Conservation (phyloP, 169 alveolate species). For the Plasmodium gaboni region DNA sequence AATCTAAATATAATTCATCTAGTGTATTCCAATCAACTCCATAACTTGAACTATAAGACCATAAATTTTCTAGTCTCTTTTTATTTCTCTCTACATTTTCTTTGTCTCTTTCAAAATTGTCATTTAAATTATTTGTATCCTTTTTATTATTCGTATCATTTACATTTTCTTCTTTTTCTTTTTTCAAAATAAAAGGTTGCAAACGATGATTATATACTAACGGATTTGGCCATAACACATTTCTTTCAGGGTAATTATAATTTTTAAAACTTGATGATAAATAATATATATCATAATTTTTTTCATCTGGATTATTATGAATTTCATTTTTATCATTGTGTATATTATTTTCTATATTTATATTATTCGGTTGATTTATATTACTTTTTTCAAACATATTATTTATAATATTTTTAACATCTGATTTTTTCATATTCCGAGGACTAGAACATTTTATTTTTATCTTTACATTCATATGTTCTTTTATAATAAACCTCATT, state of each 20-base stretch:
- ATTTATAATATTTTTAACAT: constrained; percentile 57
- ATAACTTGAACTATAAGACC: constrained; percentile 82
- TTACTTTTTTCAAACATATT: constrained; percentile 26
- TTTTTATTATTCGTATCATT: neutral
- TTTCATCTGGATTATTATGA: neutral
- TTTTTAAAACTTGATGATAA: constrained; percentile 26
- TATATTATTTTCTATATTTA: neutral
- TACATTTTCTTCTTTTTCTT: constrained; percentile 10
- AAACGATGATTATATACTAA: constrained; percentile 68
- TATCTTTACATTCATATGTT: constrained; percentile 77
- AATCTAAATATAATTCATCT: constrained; percentile 80
- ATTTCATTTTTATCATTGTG: neutral
- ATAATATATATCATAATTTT: constrained; percentile 9
- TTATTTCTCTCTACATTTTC: constrained; percentile 31
- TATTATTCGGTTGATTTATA: neutral
- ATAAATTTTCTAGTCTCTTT: constrained; percentile 75
- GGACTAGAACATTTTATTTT: constrained; percentile 81
- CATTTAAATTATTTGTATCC: neutral
- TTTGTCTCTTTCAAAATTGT: constrained; percentile 36
- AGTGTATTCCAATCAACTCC: constrained; percentile 85
- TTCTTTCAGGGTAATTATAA: constrained; percentile 61
- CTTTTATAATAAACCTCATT: constrained; percentile 75
- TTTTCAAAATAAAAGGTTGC: constrained; percentile 56
- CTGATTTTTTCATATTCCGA: constrained; percentile 65
- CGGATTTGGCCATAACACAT: constrained; percentile 82